Evolutionary conservation across 495 filamentous ascomycete species (phyloP).

Genomic region (Penicillium tannophilum): DNA sequence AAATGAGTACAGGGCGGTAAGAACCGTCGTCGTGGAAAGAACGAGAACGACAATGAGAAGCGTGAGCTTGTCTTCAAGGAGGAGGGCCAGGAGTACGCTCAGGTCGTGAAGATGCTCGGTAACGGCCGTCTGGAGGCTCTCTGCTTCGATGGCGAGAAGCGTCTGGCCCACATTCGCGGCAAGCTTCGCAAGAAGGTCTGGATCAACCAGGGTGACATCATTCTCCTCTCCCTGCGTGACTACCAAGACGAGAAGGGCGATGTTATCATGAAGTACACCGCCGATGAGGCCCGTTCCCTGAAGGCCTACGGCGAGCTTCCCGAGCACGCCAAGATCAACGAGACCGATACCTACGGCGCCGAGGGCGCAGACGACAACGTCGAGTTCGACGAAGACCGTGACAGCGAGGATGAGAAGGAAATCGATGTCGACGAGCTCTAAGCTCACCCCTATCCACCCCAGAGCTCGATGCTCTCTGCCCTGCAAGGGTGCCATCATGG

Average conservation of each 20-base stretch:
- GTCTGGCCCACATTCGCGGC: constrained; percentile 61
- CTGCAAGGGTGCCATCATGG: constrained; percentile 38
- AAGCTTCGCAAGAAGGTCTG: constrained; percentile 98
- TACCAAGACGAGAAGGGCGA: constrained; percentile 99
- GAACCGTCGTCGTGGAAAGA: constrained; percentile 98
- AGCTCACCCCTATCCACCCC: constrained; percentile 29
- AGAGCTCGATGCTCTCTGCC: constrained; percentile 38
- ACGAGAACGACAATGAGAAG: constrained; percentile 99
- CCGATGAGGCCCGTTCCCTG: constrained; percentile 92
- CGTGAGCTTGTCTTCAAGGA: constrained; percentile 99
- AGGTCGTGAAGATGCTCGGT: constrained; percentile 97
- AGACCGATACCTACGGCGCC: constrained; percentile 89
- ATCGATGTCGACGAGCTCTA: constrained; percentile 64
- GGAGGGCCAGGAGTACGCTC: constrained; percentile 98
- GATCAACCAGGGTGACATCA: constrained; percentile 99
- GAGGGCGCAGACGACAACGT: constrained; percentile 62
- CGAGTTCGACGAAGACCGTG: constrained; percentile 62
- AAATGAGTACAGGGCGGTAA: constrained; percentile 80
- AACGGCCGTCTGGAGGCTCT: constrained; percentile 96
- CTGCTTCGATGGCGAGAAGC: constrained; percentile 89
- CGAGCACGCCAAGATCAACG: constrained; percentile 98
- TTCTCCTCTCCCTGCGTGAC: constrained; percentile 92
- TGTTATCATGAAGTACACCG: constrained; percentile 97
- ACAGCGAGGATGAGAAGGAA: constrained; percentile 59
- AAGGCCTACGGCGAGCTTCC: constrained; percentile 97